Conservation (phyloP, 2,329 filamentous ascomycete genomes). For the Botrytis elliptica region DNA sequence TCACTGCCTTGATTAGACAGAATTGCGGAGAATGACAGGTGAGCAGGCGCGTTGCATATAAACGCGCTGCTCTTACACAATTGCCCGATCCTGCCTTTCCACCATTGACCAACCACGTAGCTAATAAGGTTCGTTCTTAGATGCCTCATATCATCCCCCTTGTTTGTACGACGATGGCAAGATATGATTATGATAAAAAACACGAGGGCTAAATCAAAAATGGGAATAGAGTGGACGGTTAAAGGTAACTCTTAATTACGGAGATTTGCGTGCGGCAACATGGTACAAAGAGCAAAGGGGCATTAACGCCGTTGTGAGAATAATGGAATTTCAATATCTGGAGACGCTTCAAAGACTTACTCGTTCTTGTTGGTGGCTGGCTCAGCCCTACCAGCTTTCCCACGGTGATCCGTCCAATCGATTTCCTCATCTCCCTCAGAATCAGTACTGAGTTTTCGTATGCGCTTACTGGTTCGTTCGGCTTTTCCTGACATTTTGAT, state of each 20-base stretch:
- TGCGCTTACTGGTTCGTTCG: slow-evolving; percentile 34
- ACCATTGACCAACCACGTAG: slow-evolving; percentile 15
- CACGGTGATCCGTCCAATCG: slow-evolving; percentile 30
- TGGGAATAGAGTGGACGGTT: slow-evolving; percentile 6
- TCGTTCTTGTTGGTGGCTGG: slow-evolving; percentile 28
- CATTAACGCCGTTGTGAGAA: slow-evolving; percentile 2
- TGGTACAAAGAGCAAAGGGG: slow-evolving; percentile 11
- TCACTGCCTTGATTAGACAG: slow-evolving; percentile 31
- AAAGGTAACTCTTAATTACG: slow-evolving; percentile 19
- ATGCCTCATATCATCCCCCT: neutral
- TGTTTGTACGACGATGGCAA: slow-evolving; percentile 10
- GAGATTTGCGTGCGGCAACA: slow-evolving; percentile 11
- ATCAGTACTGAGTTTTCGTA: slow-evolving; percentile 36
- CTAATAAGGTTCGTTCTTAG: neutral
- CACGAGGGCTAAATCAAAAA: slow-evolving; percentile 17
- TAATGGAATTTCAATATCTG: slow-evolving; percentile 13
- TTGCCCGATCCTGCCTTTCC: slow-evolving; percentile 2
- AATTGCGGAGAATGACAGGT: slow-evolving; percentile 21
- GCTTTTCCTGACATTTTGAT: slow-evolving; percentile 31
- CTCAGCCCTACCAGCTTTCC: slow-evolving; percentile 28
- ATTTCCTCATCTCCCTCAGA: slow-evolving; percentile 32
- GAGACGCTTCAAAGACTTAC: slow-evolving; percentile 26
- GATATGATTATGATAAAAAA: slow-evolving; percentile 12
- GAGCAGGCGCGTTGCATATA: slow-evolving; percentile 26
- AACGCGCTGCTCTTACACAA: slow-evolving; percentile 21